Evolutionary conservation across 768 basidiomycete genomes (phyloP), one percentile per base, ranked within the genome.

Genomic region (Russula ochroleuca): DNA sequence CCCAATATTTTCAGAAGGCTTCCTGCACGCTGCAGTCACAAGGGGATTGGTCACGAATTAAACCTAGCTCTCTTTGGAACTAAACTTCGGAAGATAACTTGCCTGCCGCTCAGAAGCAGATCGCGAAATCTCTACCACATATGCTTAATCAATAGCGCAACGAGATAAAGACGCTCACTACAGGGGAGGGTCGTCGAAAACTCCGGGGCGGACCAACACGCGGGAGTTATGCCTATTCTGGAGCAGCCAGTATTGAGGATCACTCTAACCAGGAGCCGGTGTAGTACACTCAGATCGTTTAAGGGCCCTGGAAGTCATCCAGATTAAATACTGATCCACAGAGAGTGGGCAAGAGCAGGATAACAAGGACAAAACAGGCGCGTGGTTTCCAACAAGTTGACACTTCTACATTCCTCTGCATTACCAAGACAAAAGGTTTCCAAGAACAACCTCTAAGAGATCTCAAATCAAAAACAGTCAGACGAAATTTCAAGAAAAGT

Each of bases 1-100:
- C 35, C 25, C 55, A 21, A 53, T 45, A n/a, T 33, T 28, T 31
- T 57, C 21, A 23, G 41, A 13, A 37, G 21, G 45, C 33, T 25
- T 38, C 7, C 41, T 47, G 57, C 57, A 35, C 43, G 51, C 43
- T 48, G 51, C 51, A 47, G 51, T 53, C 57, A 19, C 52, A 48
- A 54, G 57, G 57, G 43, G 31, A 3, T 11, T 4, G 15, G 21
- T 21, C 15, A 14, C 14, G 13, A 48, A 54, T 64, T 28, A 59
- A 59, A 53, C 31, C 31, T 33, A 64, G 15, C 35, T 38, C 43
- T 35, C 35, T 35, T 25, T 31, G 37, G 25, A 33, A 25, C 0
- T 37, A 10, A 28, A 15, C 40, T n/a, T 14, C n/a, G 21, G 25
- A 35, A 55, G 49, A 41, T 2, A 59, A 55, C 33, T 6, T n/a